A percentile compares a stretch with the other conserved stretches of the same genome.
phyloP scores from a whole-genome alignment of 495 filamentous ascomycete genomes.

The Tuber microsphaerosporum region DNA sequence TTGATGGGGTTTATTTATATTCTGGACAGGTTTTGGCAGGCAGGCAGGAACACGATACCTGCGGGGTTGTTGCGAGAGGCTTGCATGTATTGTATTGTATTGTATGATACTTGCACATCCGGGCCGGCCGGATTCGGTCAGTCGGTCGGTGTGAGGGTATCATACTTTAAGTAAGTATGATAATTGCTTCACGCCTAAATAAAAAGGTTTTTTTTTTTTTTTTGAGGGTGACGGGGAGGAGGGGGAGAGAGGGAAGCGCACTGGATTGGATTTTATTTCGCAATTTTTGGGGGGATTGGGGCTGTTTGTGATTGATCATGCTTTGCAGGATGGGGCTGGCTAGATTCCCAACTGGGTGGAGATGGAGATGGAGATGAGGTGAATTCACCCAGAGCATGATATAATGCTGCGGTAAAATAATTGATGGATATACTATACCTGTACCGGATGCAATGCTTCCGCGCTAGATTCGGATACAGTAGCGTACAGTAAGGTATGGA shows the following conservation, averaged over 20 bases:
- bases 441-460: neutral
- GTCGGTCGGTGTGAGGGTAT: neutral
- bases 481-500: neutral
- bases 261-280: neutral
- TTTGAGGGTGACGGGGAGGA: too few relatives aligned
- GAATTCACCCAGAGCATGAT: neutral
- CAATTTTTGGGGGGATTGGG: neutral
- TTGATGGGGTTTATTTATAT: neutral
- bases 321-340: neutral
- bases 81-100: neutral
- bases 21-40: neutral
- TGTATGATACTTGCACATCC: neutral
- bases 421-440: neutral
- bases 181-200: conserved; percentile 22
- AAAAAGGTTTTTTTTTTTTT: conserved; percentile 18
- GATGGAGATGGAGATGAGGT: neutral
- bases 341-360: neutral
- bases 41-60: neutral
- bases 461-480: neutral
- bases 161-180: neutral
- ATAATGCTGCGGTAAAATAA: neutral
- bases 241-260: neutral
- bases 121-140: neutral
- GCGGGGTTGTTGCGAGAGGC: neutral
- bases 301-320: neutral